A percentile compares a stretch with the other conserved stretches of the same genome.
Evolutionary conservation across 768 basidiomycete genomes (phyloP).

Genomic region (Lactifluus hygrophoroides): DNA sequence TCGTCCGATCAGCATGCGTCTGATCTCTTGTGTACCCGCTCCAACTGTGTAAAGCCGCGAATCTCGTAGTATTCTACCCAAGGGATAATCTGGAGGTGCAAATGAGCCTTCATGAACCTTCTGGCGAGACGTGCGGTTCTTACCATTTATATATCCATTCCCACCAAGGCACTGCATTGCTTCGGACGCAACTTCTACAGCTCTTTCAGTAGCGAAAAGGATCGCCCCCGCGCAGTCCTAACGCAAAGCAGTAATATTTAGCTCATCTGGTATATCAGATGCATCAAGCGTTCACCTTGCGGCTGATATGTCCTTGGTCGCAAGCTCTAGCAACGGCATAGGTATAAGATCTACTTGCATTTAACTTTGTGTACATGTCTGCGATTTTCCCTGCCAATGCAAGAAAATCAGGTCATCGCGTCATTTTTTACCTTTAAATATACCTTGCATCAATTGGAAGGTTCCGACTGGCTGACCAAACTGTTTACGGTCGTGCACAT

Average conservation of each 20-base stretch:
- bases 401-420: slow-evolving; percentile 12
- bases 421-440: slow-evolving; percentile 17
- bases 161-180: slow-evolving; percentile 92
- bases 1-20: slow-evolving; percentile 88
- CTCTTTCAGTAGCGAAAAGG: slow-evolving; percentile 85
- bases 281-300: slow-evolving; percentile 44
- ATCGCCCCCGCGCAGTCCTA: slow-evolving; percentile 96
- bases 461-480: slow-evolving; percentile 82
- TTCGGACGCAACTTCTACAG: slow-evolving; percentile 84
- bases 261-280: background rate
- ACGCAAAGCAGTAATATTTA: background rate
- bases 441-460: slow-evolving; percentile 96
- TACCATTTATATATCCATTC: slow-evolving; percentile 93
- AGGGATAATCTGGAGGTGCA: slow-evolving; percentile 59
- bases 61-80: slow-evolving; percentile 82
- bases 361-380: slow-evolving; percentile 93
- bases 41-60: slow-evolving; percentile 87
- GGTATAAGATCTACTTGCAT: slow-evolving; percentile 81
- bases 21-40: slow-evolving; percentile 94
- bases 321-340: slow-evolving; percentile 90
- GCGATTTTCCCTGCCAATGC: slow-evolving; percentile 56
- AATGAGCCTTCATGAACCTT: background rate
- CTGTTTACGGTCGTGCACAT: slow-evolving; percentile 89
- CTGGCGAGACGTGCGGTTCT: background rate
- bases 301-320: slow-evolving; percentile 69